These are phyloP conservation scores for Parastagonospora avenae DNA, from an alignment of 2,329 filamentous ascomycete species.

Conservation along the genomic window DNA sequence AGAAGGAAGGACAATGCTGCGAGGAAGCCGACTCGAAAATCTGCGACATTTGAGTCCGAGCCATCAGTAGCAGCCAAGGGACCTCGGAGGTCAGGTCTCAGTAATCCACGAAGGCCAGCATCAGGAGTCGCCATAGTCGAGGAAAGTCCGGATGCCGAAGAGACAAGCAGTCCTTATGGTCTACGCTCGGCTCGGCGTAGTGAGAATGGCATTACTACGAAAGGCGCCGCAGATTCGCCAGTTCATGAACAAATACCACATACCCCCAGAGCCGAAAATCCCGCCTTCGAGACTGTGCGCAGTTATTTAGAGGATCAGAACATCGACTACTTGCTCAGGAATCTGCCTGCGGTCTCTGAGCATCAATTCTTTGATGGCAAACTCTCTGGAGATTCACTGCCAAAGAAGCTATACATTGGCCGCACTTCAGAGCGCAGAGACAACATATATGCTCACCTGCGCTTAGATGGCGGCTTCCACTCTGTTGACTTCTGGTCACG, in stretches of 20 bases:
- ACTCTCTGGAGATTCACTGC: not conserved
- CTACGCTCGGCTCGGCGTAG: constrained; percentile 1
- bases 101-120: too few species aligned
- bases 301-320: constrained; percentile 1
- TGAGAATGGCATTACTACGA: not conserved
- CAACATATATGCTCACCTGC: constrained; percentile 14
- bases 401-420: constrained; percentile 13
- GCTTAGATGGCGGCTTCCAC: not conserved
- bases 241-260: not conserved
- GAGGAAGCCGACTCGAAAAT: not conserved
- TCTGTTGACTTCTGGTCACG: constrained; percentile 4
- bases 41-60: too few species aligned
- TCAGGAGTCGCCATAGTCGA: not conserved
- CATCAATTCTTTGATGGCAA: constrained; percentile 7
- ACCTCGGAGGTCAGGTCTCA: too few species aligned
- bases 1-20: not conserved
- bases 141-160: constrained; percentile 12
- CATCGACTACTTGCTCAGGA: constrained; percentile 7
- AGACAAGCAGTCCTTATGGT: constrained; percentile 1
- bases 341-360: constrained; percentile 2
- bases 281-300: constrained; percentile 4
- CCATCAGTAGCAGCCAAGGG: too few species aligned
- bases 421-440: not conserved
- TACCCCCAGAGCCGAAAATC: not conserved
- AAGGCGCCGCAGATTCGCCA: not conserved